Evolutionary conservation across 768 basidiomycete genomes (phyloP).

Genomic region (Suillus ampliporus): DNA sequence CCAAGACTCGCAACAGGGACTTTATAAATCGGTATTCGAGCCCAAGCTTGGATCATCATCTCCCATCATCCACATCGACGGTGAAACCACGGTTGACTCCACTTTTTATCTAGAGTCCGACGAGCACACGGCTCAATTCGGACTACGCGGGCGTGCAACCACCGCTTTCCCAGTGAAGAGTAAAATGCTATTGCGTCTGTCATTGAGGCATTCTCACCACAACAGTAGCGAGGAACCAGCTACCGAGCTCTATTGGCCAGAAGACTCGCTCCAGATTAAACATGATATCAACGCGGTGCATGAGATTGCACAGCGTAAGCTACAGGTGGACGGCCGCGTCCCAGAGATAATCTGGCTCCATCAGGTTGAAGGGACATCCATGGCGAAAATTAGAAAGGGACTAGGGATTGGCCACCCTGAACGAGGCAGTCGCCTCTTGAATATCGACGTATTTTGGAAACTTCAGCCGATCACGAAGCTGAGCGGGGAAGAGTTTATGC

Average conservation of each 20-base stretch:
- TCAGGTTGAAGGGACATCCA: neutral
- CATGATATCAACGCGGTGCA: neutral
- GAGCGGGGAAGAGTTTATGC: neutral
- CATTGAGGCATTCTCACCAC: neutral
- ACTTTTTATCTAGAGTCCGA: neutral
- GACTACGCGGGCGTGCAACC: neutral
- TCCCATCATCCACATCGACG: neutral
- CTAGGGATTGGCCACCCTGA: neutral
- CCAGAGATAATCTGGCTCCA: constrained; percentile 8
- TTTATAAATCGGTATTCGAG: neutral
- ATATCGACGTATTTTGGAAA: neutral
- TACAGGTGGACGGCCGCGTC: neutral
- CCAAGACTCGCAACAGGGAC: neutral
- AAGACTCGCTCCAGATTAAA: neutral
- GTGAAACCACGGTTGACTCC: neutral
- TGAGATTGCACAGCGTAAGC: neutral
- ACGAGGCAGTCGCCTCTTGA: constrained; percentile 13
- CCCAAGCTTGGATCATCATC: neutral
- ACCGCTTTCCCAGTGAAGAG: neutral
- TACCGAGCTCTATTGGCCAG: constrained; percentile 14
- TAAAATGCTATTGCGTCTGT: neutral
- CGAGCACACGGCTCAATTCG: neutral
- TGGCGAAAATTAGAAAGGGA: neutral
- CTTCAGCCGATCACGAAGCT: neutral
- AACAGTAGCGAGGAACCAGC: neutral